Percentiles rank a stretch among this genome's conserved stretches.
phyloP scores from a whole-genome alignment of 2,329 filamentous ascomycete genomes.

The Fusarium sp. region DNA sequence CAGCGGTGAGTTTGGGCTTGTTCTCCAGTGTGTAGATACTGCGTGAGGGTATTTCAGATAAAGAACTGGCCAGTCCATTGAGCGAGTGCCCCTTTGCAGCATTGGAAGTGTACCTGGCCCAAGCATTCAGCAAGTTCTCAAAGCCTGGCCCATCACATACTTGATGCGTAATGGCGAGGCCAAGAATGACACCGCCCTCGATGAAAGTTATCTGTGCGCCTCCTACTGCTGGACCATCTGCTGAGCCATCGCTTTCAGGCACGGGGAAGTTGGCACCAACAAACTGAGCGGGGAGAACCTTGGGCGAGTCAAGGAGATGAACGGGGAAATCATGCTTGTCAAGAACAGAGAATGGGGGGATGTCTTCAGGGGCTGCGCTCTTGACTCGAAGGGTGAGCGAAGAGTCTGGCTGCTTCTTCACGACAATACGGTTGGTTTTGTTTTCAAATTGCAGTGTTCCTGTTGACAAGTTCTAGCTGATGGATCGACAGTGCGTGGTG shows the following conservation, averaged over 20 bases:
- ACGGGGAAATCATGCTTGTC: slow-evolving; percentile 16
- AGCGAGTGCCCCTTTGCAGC: neutral
- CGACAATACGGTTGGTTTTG: slow-evolving; percentile 2
- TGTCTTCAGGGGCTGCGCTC: neutral
- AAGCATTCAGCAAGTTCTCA: slow-evolving; percentile 21
- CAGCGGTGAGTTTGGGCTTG: neutral
- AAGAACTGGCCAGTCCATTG: neutral
- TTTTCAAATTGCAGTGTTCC: slow-evolving; percentile 19
- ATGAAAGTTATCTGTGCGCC: slow-evolving; percentile 31
- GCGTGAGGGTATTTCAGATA: neutral
- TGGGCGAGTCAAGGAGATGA: slow-evolving; percentile 16
- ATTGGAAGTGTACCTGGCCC: slow-evolving; percentile 15
- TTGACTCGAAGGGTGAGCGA: slow-evolving; percentile 17
- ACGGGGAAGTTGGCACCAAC: slow-evolving; percentile 6
- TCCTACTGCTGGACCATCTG: slow-evolving; percentile 10
- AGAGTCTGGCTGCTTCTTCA: slow-evolving; percentile 19
- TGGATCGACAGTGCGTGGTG: too few species aligned
- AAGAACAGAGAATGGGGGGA: slow-evolving; percentile 1
- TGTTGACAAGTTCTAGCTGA: neutral
- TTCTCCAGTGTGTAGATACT: neutral
- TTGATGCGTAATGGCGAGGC: slow-evolving; percentile 24
- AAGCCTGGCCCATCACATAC: slow-evolving; percentile 31
- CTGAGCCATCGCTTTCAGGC: neutral
- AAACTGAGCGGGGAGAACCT: neutral
- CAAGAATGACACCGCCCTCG: slow-evolving; percentile 21